phyloP scores from a whole-genome alignment of 2,329 filamentous ascomycete genomes.

The Talaromyces marneffei region DNA sequence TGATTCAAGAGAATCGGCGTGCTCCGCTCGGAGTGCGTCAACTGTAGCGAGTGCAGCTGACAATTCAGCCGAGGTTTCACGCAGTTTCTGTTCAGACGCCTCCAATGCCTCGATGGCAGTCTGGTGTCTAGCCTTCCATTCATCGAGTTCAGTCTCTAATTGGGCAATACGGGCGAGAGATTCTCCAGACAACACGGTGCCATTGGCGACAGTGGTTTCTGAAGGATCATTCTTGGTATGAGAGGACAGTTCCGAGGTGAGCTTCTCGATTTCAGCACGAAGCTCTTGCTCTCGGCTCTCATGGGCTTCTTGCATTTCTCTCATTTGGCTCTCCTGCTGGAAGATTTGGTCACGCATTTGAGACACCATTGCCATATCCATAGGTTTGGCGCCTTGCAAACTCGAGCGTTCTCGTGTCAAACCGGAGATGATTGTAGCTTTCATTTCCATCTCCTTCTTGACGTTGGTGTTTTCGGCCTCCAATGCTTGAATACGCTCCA shows the following conservation, averaged over 20 bases:
- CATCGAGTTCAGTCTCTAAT: slow-evolving; percentile 64
- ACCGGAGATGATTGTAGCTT: slow-evolving; percentile 92
- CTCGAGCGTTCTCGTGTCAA: slow-evolving; percentile 89
- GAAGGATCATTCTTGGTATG: not conserved
- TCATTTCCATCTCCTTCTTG: slow-evolving; percentile 94
- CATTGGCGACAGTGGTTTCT: not conserved
- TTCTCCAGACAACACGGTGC: slow-evolving; percentile 19
- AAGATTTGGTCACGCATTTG: slow-evolving; percentile 82
- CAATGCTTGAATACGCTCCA: slow-evolving; percentile 82
- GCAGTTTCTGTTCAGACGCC: slow-evolving; percentile 65
- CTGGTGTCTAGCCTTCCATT: slow-evolving; percentile 73
- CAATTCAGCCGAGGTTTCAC: slow-evolving; percentile 65
- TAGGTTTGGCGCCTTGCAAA: slow-evolving; percentile 69
- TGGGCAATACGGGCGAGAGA: slow-evolving; percentile 57
- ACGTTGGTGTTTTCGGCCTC: slow-evolving; percentile 76
- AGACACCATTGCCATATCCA: slow-evolving; percentile 87
- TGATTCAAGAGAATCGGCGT: slow-evolving; percentile 28
- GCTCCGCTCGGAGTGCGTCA: slow-evolving; percentile 41
- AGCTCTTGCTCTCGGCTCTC: slow-evolving; percentile 70
- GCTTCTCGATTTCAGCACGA: slow-evolving; percentile 60
- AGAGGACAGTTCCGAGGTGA: slow-evolving; percentile 32
- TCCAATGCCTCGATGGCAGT: slow-evolving; percentile 64
- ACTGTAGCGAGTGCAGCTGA: slow-evolving; percentile 59
- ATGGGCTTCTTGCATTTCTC: slow-evolving; percentile 65
- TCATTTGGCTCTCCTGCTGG: slow-evolving; percentile 76